A percentile compares a stretch with the other conserved stretches of the same genome.
Conservation (phyloP, 179 eudicot species). For the Spinacia oleracea region DNA sequence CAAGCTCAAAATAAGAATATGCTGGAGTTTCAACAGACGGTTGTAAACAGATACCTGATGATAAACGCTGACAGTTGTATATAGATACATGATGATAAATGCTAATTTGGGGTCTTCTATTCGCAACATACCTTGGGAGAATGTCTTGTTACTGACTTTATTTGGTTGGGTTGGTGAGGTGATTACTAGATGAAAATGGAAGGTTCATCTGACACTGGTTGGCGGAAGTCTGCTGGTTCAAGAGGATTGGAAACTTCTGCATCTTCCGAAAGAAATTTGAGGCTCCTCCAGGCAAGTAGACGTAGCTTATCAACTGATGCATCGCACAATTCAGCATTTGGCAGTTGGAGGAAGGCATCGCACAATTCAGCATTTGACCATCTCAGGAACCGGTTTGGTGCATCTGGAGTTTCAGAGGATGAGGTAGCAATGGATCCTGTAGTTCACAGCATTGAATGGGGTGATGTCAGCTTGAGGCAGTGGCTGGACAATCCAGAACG, state of each 20-base stretch:
- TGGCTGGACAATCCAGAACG: slow-evolving; percentile 88
- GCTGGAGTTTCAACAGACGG: slow-evolving; percentile 1
- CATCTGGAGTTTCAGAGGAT: slow-evolving; percentile 43
- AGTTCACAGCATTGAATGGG: slow-evolving; percentile 48
- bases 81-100: not conserved
- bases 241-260: slow-evolving; percentile 59
- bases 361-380: slow-evolving; percentile 44
- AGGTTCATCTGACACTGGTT: slow-evolving; percentile 68
- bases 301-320: slow-evolving; percentile 50
- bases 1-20: slow-evolving; percentile 6
- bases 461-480: slow-evolving; percentile 78
- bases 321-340: slow-evolving; percentile 43
- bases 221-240: slow-evolving; percentile 56
- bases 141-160: slow-evolving; percentile 18
- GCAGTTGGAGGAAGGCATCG: slow-evolving; percentile 37
- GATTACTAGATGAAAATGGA: slow-evolving; percentile 62
- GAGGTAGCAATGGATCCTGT: slow-evolving; percentile 46
- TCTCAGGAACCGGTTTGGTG: slow-evolving; percentile 32
- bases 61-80: not conserved
- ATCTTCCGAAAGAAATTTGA: slow-evolving; percentile 51
- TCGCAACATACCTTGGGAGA: slow-evolving; percentile 19
- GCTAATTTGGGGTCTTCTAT: not conserved
- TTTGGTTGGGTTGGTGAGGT: slow-evolving; percentile 24
- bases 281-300: slow-evolving; percentile 37
- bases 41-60: not conserved